A percentile compares a stretch with the other conserved stretches of the same genome.
Conservation (phyloP, 2,329 filamentous ascomycete species). For the Dothideomycetidae sp. region DNA sequence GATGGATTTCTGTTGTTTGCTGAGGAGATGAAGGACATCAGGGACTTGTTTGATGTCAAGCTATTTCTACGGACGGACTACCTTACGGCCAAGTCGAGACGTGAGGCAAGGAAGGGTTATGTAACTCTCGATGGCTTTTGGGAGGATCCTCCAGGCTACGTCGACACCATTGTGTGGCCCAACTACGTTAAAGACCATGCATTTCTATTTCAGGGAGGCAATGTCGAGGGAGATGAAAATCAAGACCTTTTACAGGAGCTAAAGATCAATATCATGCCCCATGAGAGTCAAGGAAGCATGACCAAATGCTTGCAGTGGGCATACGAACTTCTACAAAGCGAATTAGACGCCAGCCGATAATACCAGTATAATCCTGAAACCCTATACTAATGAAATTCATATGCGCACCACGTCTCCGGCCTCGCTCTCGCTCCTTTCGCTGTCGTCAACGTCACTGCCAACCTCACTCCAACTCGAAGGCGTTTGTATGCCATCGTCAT, state of each 20-base stretch:
- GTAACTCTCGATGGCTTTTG: slow-evolving; percentile 79
- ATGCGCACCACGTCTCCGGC: slow-evolving; percentile 5
- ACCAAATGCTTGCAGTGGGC: slow-evolving; percentile 27
- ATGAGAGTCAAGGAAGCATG: slow-evolving; percentile 19
- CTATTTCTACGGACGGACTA: slow-evolving; percentile 64
- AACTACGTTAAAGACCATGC: slow-evolving; percentile 73
- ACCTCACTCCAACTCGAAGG: slow-evolving; percentile 26
- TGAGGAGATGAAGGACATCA: slow-evolving; percentile 37
- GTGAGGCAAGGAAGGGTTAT: slow-evolving; percentile 59
- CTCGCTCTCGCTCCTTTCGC: slow-evolving; percentile 14
- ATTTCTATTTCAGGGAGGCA: slow-evolving; percentile 59
- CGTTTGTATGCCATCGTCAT: slow-evolving; percentile 22
- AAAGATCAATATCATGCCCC: slow-evolving; percentile 20
- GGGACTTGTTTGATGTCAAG: slow-evolving; percentile 54
- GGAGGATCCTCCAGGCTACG: slow-evolving; percentile 86
- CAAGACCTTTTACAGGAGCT: slow-evolving; percentile 24
- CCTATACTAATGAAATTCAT: slow-evolving; percentile 1
- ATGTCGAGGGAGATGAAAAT: slow-evolving; percentile 47
- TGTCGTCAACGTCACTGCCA: slow-evolving; percentile 23
- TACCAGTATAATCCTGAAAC: slow-evolving; percentile 1
- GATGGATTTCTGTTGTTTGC: slow-evolving; percentile 84
- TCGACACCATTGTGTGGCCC: slow-evolving; percentile 90
- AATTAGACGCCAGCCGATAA: background rate
- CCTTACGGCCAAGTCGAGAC: slow-evolving; percentile 45
- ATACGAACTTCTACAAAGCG: slow-evolving; percentile 15